These are phyloP conservation scores for Phylloporus rhodoxanthus DNA, from an alignment of 768 basidiomycete species.

Conservation along the genomic window DNA sequence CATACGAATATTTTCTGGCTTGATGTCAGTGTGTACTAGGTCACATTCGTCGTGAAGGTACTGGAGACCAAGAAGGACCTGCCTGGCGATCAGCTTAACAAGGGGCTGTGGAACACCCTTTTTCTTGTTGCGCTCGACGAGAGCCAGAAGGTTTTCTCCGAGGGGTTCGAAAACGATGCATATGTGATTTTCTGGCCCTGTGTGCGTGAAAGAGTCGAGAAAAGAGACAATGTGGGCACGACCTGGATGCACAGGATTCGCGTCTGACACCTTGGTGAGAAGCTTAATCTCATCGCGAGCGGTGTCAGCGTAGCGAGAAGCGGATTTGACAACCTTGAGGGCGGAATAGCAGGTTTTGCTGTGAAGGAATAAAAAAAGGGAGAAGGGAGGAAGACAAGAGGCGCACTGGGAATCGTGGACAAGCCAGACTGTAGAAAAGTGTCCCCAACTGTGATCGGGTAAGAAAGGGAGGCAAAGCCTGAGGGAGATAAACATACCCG, in stretches of 20 bases:
- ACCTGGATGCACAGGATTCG: conserved; percentile 73
- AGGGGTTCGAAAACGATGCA: conserved; percentile 90
- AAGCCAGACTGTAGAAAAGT: conserved; percentile 94
- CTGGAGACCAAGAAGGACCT: conserved; percentile 81
- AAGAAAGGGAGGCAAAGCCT: neutral
- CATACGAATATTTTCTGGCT: conserved; percentile 94
- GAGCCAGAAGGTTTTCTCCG: conserved; percentile 69
- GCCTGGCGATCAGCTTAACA: conserved; percentile 81
- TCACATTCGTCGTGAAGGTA: conserved; percentile 92
- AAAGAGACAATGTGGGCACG: conserved; percentile 80
- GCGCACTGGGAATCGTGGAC: conserved; percentile 73
- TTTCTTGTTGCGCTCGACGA: conserved; percentile 74
- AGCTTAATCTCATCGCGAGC: conserved; percentile 96
- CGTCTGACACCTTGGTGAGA: conserved; percentile 64
- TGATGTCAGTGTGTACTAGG: conserved; percentile 89
- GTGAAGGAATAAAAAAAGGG: conserved; percentile 13
- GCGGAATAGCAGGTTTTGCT: conserved; percentile 78
- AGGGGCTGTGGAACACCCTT: conserved; percentile 77
- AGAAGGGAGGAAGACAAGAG: conserved; percentile 3
- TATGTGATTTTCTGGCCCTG: conserved; percentile 71
- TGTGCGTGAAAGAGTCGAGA: conserved; percentile 83
- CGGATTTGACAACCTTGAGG: conserved; percentile 93
- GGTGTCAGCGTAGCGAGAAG: conserved; percentile 91
- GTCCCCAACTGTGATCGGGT: conserved; percentile 67
- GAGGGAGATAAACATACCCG: conserved; percentile 45